Evolutionary conservation across 495 filamentous ascomycete species (phyloP), one percentile per base, ranked within the genome.

Genomic region (Usnea hakonensis): DNA sequence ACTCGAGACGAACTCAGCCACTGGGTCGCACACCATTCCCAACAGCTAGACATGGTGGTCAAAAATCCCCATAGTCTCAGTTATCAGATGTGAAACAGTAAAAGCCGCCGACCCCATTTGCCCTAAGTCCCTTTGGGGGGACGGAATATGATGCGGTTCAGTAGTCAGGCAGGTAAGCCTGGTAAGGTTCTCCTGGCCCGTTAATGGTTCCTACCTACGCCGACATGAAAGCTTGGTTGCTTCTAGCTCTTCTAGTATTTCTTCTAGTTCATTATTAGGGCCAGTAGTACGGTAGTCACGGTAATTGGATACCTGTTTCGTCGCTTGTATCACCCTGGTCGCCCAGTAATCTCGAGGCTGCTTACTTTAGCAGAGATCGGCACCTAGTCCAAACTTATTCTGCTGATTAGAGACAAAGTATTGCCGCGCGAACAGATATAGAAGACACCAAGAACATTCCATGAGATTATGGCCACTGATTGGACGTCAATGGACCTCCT

Each of bases 371-470:
- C 3, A 17, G 3, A 16, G 55, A 62, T 62, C 54, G 58, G 63
- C 60, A 46, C 40, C 55, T 53, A 28, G 43, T 17, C 54, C 57
- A 61, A 33, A 55, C 52, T 55, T 0, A 28, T 54, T 55, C 16
- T 46, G 56, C 14, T 14, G 19, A 48, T 9, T 23, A 57, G 11
- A 58, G 26, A 48, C 62, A 11, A 57, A 28, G 30, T 62, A 69
- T 65, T 50, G 55, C 67, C 67, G 67, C 65, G 48, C 67, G 63
- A 69, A 69, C 62, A 52, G 40, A 19, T 52, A 55, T 58, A 26
- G 63, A 64, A 64, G 56, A n/a, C 60, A 41, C 60, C 9, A 68
- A 62, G 60, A 64, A 67, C 63, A 65, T 62, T 62, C 58, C 44
- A 61, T 33, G 33, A 19, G 23, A 58, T 8, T 11, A 10, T 55